phyloP scores from a whole-genome alignment of 768 basidiomycete genomes.

The Termitomyces sp. region DNA sequence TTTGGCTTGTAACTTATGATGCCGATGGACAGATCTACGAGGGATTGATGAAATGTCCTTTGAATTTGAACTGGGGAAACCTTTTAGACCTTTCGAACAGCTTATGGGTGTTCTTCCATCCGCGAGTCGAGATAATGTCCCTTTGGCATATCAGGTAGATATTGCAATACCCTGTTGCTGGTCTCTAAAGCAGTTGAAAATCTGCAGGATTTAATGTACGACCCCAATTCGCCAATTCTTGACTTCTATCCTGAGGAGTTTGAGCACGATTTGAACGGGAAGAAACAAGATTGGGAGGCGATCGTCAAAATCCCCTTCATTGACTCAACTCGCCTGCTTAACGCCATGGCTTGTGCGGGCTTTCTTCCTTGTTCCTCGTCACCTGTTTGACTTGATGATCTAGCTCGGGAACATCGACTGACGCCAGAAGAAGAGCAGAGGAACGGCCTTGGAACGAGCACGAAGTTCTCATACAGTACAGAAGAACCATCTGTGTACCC shows the following conservation, averaged over 20 bases:
- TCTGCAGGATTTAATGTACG: slow-evolving; percentile 82
- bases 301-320: slow-evolving; percentile 99
- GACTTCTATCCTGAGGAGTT: slow-evolving; percentile 95
- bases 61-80: slow-evolving; percentile 78
- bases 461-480: slow-evolving; percentile 66
- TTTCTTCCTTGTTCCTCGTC: not conserved
- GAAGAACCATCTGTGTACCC: slow-evolving; percentile 71
- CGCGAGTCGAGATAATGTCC: slow-evolving; percentile 87
- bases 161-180: not conserved
- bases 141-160: slow-evolving; percentile 72
- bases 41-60: slow-evolving; percentile 83
- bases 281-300: slow-evolving; percentile 99
- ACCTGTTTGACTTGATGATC: not conserved
- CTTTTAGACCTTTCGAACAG: slow-evolving; percentile 93
- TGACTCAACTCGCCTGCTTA: slow-evolving; percentile 69
- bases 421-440: slow-evolving; percentile 69
- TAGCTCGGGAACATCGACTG: slow-evolving; percentile 76
- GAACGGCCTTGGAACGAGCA: slow-evolving; percentile 78
- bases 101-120: slow-evolving; percentile 96
- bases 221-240: slow-evolving; percentile 77
- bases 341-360: slow-evolving; percentile 73
- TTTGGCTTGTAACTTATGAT: not conserved
- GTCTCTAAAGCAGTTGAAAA: not conserved
- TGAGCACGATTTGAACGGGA: slow-evolving; percentile 92
- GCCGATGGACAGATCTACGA: slow-evolving; percentile 37